Evolutionary conservation across 78 protist genomes (phyloP), one percentile per base, ranked within the genome.

Genomic region (Planoprotostelium fungivorum): DNA sequence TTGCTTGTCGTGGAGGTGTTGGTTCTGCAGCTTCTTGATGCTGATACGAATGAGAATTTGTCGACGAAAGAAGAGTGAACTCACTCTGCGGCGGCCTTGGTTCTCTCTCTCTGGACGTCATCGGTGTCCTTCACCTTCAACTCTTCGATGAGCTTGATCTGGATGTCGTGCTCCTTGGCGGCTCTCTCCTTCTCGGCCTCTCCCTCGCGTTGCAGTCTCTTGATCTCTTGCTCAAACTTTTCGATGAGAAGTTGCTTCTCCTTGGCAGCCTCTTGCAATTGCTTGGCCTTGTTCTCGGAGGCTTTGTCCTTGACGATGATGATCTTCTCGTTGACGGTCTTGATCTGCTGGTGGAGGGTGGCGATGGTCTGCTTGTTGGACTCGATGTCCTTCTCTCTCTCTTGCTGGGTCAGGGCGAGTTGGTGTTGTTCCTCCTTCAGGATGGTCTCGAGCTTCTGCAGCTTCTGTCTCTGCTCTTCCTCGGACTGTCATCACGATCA

Each of bases 341-440:
- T 51, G 31, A 51, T 16, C 73, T 51, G 31, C 16, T 51, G 73
- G 73, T 5, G 5, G 31, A 51, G 73, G 73, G 5, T 5, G 31
- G 5, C 73, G 73, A 51, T 51, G 73, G 73, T 51, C 31, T 5
- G 16, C 73, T 51, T 51, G 73, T 51, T 51, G 73, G 73, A 51
- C 16, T 51, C 73, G 73, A 51, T 16, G 73, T 51, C 73, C 16
- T 16, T 51, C 73, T 51, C 31, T 51, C 73, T 51, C 73, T 51
- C 73, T 51, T 51, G 73, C 73, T 51, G 31, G 73, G 73, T 51
- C 73, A 51, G 16, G 73, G 73, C 73, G 73, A 51, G 73, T 51
- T 51, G 73, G 73, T 51, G 73, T 51, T 51, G 73, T 51, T 51
- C 73, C 73, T 51, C 73, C 73, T 51, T 51, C 73, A 51, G 73